Base-by-base conservation (phyloP, 805 yeast species). In the Tetrapisispora pingtungensis region DNA sequence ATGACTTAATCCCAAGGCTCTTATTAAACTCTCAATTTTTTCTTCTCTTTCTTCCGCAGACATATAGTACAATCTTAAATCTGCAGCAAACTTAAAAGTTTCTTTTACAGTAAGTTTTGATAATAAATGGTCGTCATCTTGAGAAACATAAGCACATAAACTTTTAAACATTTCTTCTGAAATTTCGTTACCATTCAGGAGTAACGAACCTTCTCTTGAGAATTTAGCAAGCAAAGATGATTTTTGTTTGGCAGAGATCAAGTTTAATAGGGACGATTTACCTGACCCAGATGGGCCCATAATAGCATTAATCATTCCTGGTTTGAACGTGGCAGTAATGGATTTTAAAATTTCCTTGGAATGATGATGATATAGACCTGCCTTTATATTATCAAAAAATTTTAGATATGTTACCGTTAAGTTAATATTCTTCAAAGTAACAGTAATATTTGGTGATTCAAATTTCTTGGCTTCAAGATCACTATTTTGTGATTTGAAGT, bases 271-370 rank as follows among this genome's bases (percentile, higher is more conserved):
- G 0, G 89, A 77, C 0, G 87, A 78, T 55, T 83, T 83, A 10
- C 90, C 93, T 0, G 84, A 77, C 0, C 90, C 90, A 1, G 88
- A 81, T 0, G 90, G 89, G 0, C 93, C 93, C 80, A 83, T 75
- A 36, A 83, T 81, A 4, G 81, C 85, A 55, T 81, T 83, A 10
- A 84, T 66, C 35, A 74, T 68, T 14, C 80, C 78, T 2, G 79
- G 70, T 26, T 64, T 61, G 54, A 81, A 80, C 7, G 53, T 49
- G 0, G 82, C 85, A 43, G 67, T 60, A 13, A 84, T 65, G 15
- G 69, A 58, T 35, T 69, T 55, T 33, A 80, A 51, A 40, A 77
- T 72, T 14, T 54, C 58, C 34, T 66, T 69, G 13, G 54, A 52
- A 14, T 52, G 50, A 15, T 45, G 42, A n/a, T 44, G 44, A 7